These are phyloP conservation scores for Trichophyton rubrum DNA, from an alignment of 2,329 filamentous ascomycete genomes.

Conservation along the genomic window DNA sequence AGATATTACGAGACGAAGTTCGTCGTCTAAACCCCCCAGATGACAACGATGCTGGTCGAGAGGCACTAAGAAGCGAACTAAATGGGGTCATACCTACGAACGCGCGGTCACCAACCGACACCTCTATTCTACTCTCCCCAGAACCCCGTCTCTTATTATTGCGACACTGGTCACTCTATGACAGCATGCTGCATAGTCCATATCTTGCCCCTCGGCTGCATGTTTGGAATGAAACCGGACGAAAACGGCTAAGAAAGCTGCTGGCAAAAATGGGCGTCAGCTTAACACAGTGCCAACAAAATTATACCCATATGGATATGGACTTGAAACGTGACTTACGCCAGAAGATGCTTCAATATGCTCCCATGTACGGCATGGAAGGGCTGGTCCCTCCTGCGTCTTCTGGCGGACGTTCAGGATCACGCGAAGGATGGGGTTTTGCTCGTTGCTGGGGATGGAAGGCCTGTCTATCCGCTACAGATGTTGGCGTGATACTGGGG, in stretches of 20 bases:
- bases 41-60: constrained; percentile 44
- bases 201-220: constrained; percentile 85
- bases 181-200: constrained; percentile 95
- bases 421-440: constrained; percentile 91
- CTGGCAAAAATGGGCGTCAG: constrained; percentile 97
- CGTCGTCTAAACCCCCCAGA: constrained; percentile 78
- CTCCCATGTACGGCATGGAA: constrained; percentile 83
- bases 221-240: constrained; percentile 83
- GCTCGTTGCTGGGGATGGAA: constrained; percentile 97
- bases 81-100: constrained; percentile 80
- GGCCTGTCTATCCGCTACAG: constrained; percentile 81
- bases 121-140: constrained; percentile 78
- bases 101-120: constrained; percentile 79
- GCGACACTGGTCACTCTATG: constrained; percentile 92
- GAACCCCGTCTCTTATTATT: constrained; percentile 89
- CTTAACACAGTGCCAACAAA: constrained; percentile 84
- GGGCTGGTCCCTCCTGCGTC: constrained; percentile 75
- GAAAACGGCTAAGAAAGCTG: constrained; percentile 82
- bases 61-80: constrained; percentile 51
- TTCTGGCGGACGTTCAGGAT: constrained; percentile 55
- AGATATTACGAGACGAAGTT: constrained; percentile 83
- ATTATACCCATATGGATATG: constrained; percentile 98
- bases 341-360: constrained; percentile 77
- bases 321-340: constrained; percentile 80
- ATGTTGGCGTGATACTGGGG: constrained; percentile 85